Percentiles rank a stretch among this genome's conserved stretches.
Conservation (phyloP, 257 asterid species). For the Perilla frutescens region DNA sequence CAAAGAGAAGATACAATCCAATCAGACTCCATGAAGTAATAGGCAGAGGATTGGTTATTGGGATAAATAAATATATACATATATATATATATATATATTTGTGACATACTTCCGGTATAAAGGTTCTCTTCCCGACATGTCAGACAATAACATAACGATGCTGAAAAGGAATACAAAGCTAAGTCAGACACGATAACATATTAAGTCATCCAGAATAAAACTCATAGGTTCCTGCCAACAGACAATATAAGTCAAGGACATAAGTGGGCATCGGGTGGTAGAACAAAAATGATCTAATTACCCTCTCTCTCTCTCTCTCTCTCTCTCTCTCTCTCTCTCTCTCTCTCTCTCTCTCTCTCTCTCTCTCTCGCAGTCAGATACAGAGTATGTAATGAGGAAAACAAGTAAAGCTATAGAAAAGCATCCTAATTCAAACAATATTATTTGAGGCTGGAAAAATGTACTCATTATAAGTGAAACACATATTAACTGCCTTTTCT, state of each 20-base stretch:
- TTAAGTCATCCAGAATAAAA: conserved; percentile 11
- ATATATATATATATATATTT: conserved; percentile 9
- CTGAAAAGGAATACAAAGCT: conserved; percentile 53
- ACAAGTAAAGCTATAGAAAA: neutral
- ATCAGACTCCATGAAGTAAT: conserved; percentile 27
- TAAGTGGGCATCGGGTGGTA: neutral
- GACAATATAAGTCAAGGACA: neutral
- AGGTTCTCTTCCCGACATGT: conserved; percentile 98
- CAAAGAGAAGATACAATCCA: conserved; percentile 28
- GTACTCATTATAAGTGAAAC: neutral
- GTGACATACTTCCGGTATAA: conserved; percentile 77
- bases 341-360: neutral
- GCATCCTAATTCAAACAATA: conserved; percentile 7
- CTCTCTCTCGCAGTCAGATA: neutral
- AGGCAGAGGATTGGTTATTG: neutral
- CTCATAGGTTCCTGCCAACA: conserved; percentile 8
- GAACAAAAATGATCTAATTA: neutral
- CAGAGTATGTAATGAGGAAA: neutral
- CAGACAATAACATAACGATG: conserved; percentile 82
- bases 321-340: neutral
- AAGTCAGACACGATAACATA: conserved; percentile 44
- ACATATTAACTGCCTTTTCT: neutral
- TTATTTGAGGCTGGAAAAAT: neutral
- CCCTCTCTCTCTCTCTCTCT: neutral
- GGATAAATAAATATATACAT: conserved; percentile 4